These are phyloP conservation scores for Thymus mandschuricus DNA, from an alignment of 257 asterid species.

Conservation along the genomic window DNA sequence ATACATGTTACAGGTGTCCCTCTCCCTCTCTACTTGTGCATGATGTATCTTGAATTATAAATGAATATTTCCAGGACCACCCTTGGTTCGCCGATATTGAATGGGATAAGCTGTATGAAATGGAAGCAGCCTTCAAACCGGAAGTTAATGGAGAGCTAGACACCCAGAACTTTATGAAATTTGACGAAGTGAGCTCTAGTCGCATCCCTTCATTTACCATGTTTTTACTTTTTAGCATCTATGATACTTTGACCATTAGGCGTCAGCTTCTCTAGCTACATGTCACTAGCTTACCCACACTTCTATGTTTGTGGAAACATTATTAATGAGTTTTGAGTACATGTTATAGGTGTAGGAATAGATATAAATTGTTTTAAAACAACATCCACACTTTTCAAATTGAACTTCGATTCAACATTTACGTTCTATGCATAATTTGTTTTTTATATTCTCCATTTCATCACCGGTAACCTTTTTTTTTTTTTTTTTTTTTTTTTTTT, in stretches of 20 bases:
- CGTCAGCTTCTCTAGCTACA: constrained; percentile 12
- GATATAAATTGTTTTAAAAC: too few relatives aligned
- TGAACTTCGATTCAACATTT: too few relatives aligned
- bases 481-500: too few relatives aligned
- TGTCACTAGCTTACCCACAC: not conserved
- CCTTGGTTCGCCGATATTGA: constrained; percentile 84
- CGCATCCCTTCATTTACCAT: constrained; percentile 13
- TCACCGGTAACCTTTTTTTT: too few relatives aligned
- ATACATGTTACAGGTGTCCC: not conserved
- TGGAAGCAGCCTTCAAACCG: constrained; percentile 96
- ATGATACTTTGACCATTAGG: not conserved
- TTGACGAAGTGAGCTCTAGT: constrained; percentile 73
- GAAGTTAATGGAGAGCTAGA: constrained; percentile 95
- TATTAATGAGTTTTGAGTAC: too few relatives aligned
- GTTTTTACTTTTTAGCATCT: constrained; percentile 11
- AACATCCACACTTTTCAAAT: too few relatives aligned
- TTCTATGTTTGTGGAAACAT: too few relatives aligned
- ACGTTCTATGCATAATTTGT: too few relatives aligned
- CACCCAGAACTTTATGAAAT: constrained; percentile 94
- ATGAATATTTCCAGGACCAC: constrained; percentile 65
- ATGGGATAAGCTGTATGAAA: constrained; percentile 93
- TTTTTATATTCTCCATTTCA: too few relatives aligned
- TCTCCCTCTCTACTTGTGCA: not conserved
- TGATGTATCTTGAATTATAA: constrained; percentile 20
- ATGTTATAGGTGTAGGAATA: too few relatives aligned